Evolutionary conservation across 805 yeast species (phyloP), one percentile per base, ranked within the genome.

Genomic region (Starmera amethionina): DNA sequence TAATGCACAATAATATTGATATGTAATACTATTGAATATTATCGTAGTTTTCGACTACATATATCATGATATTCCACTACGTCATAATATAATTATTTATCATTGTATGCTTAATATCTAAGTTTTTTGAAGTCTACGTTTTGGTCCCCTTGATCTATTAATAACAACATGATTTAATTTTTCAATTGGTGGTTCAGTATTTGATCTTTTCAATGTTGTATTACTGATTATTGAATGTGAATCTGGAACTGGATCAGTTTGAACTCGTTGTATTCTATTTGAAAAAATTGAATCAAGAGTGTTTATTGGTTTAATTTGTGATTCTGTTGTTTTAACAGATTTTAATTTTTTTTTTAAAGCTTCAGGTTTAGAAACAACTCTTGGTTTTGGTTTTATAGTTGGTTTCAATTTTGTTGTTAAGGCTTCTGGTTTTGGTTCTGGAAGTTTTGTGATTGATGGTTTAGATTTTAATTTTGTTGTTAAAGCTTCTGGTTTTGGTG

Each of bases 81-180:
- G 10, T 29, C 31, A 29, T 29, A 29, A 29, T 29, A 29, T 30
- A 14, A 30, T 30, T 30, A 10, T 30, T 5, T 30, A 14, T 13
- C 32, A 13, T 13, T 32, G 11, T 14, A 10, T 32, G 11, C 15
- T 9, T 28, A 9, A 11, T 9, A 28, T 15, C 18, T 12, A 40
- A 25, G 12, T 40, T 34, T 19, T 22, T 8, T 22, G 69, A 7
- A 56, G 54, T 35, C 68, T 48, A 52, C 68, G 48, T 42, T 61
- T 63, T 30, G 65, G 67, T 5, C 64, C 67, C 41, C 49, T 58
- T 5, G 64, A 47, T 42, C 67, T 53, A 4, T 47, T 41, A 32
- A 59, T 61, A 18, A 53, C 62, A 22, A 56, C 43, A 37, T 62
- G 67, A 1, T 48, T 52, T 30, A 62, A 40, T 16, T 39, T 32